A percentile compares a stretch with the other conserved stretches of the same genome.
Evolutionary conservation across 2,329 filamentous ascomycete species (phyloP).

Genomic region (Aspergillus pseudonomiae): DNA sequence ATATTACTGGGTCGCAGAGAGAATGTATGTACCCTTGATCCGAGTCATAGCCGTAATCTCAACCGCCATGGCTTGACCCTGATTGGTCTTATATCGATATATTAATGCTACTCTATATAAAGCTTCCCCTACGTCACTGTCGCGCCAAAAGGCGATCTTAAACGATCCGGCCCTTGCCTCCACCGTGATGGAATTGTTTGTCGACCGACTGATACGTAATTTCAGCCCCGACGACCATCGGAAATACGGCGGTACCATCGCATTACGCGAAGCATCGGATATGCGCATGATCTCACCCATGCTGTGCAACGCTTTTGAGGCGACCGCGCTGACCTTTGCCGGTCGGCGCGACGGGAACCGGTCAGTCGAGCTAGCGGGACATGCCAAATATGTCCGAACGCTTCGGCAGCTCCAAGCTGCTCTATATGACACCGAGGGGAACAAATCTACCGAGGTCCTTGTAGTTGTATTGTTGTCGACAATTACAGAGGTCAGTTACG

Average conservation of each 20-base stretch:
- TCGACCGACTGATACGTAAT: slow-evolving; percentile 27
- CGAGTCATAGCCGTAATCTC: background rate
- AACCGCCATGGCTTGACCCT: background rate
- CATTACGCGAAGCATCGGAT: slow-evolving; percentile 26
- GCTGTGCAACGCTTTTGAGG: slow-evolving; percentile 27
- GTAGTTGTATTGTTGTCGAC: slow-evolving; percentile 27
- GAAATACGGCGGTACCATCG: slow-evolving; percentile 24
- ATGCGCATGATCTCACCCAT: slow-evolving; percentile 30
- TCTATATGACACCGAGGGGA: slow-evolving; percentile 20
- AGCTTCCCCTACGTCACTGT: slow-evolving; percentile 6
- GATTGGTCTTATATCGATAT: background rate
- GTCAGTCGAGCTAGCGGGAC: slow-evolving; percentile 22
- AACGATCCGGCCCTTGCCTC: slow-evolving; percentile 20
- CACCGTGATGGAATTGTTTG: slow-evolving; percentile 27
- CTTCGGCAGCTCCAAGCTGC: slow-evolving; percentile 24
- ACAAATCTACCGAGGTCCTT: slow-evolving; percentile 28
- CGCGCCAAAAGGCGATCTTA: slow-evolving; percentile 17
- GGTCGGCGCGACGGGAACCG: slow-evolving; percentile 24
- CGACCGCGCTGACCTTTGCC: slow-evolving; percentile 27
- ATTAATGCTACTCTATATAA: slow-evolving; percentile 7
- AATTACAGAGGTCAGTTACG: slow-evolving; percentile 26
- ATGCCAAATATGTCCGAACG: slow-evolving; percentile 24
- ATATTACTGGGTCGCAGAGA: background rate
- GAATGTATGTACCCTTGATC: background rate
- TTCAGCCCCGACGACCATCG: slow-evolving; percentile 24